A percentile compares a stretch with the other conserved stretches of the same genome.
These are phyloP conservation scores for Saccharomycopsis capsularis DNA, from an alignment of 805 yeast species.

Conservation along the genomic window DNA sequence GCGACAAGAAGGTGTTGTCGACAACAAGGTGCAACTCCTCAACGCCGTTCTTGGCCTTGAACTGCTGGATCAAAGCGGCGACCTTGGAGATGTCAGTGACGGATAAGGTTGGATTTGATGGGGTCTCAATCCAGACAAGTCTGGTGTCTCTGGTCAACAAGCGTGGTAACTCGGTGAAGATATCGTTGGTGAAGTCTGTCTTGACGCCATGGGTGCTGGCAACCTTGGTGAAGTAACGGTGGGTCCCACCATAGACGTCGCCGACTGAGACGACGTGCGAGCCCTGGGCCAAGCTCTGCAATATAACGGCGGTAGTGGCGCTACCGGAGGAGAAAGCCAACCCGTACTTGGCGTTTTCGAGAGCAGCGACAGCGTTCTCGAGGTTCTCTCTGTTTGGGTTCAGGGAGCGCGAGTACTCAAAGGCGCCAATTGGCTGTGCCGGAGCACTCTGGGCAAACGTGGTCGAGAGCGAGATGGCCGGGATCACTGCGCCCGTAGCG, in stretches of 20 bases:
- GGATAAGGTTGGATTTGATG: constrained; percentile 80
- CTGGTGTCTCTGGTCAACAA: constrained; percentile 56
- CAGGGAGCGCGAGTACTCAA: constrained; percentile 78
- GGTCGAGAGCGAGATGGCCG: constrained; percentile 75
- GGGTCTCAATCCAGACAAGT: constrained; percentile 83
- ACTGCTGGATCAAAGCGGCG: constrained; percentile 42
- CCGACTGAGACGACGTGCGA: constrained; percentile 73
- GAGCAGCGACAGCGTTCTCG: constrained; percentile 70
- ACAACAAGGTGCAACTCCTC: constrained; percentile 60
- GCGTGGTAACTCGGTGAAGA: constrained; percentile 50
- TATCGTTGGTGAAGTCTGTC: constrained; percentile 58
- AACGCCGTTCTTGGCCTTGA: constrained; percentile 34
- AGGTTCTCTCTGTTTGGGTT: constrained; percentile 83
- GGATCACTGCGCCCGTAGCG: constrained; percentile 78
- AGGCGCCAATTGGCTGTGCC: constrained; percentile 66
- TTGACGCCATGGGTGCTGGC: constrained; percentile 73
- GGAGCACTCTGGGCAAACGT: constrained; percentile 80
- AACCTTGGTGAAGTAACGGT: constrained; percentile 81
- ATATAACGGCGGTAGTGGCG: constrained; percentile 70
- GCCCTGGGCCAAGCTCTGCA: constrained; percentile 66
- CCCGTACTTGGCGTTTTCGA: constrained; percentile 70
- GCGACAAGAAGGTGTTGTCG: constrained; percentile 84
- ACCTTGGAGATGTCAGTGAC: constrained; percentile 69
- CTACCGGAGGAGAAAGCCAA: constrained; percentile 82
- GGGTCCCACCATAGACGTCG: constrained; percentile 90